Conservation (phyloP, 139 green algal species). For the Chloropicon primus region DNA sequence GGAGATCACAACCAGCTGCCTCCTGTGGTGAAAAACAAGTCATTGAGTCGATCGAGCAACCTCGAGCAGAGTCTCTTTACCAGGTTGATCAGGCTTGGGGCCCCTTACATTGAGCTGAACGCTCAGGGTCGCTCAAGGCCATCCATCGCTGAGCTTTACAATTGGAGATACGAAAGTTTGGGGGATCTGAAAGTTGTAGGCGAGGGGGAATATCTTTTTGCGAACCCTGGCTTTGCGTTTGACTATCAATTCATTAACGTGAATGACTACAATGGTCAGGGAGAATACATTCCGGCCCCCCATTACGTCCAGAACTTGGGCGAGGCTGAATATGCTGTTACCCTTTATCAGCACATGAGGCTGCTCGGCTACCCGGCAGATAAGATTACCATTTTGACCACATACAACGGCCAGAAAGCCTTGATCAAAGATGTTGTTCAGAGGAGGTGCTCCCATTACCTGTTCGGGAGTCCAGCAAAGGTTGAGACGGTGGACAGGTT, state of each 20-base stretch:
- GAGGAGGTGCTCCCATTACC: conserved; percentile 63
- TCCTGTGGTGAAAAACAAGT: conserved; percentile 94
- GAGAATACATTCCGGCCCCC: not conserved
- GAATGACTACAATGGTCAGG: conserved; percentile 58
- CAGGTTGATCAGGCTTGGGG: conserved; percentile 87
- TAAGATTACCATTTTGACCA: conserved; percentile 91
- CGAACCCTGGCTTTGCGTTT: conserved; percentile 79
- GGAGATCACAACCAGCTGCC: conserved; percentile 98
- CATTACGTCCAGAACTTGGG: conserved; percentile 69
- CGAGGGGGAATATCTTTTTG: conserved; percentile 32
- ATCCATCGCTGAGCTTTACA: conserved; percentile 82
- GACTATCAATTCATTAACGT: conserved; percentile 92
- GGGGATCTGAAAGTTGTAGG: conserved; percentile 70
- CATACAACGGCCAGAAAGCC: conserved; percentile 96
- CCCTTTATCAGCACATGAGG: conserved; percentile 82
- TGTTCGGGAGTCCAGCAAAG: conserved; percentile 73
- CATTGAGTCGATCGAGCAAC: conserved; percentile 81
- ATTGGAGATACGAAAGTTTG: conserved; percentile 83
- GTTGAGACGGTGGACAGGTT: conserved; percentile 94
- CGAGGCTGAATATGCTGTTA: conserved; percentile 87
- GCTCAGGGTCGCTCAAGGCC: conserved; percentile 77
- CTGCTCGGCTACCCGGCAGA: conserved; percentile 81
- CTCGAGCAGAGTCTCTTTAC: conserved; percentile 92
- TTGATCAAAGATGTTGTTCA: conserved; percentile 85
- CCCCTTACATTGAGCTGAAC: conserved; percentile 87